Base-by-base conservation (phyloP, 176 grass and related monocot genomes). In the Zea luxurians region DNA sequence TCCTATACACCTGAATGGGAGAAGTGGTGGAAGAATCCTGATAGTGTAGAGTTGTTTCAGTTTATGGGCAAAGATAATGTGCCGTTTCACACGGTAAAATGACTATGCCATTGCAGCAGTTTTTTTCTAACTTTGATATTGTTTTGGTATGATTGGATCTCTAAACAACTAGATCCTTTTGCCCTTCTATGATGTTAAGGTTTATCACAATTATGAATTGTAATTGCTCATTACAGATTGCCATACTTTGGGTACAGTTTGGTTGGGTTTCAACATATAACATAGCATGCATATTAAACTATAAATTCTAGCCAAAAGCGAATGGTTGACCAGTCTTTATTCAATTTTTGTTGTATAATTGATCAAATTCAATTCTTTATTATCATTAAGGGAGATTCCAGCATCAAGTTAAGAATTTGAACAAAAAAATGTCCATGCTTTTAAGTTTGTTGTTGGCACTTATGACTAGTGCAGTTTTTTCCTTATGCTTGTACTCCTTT, bases 51-150 rank as follows among this genome's bases (percentile, higher is more conserved):
- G 79, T 64, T 99, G 67, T 99, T 90, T 87, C 96, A 99, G 74
- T 99, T 99, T 73, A 99, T 99, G 96, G 96, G 96, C 72, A 99
- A 99, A 89, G 96, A 99, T 91, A 99, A 99, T 79, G 96, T 99
- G 61, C 96, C 96, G 81, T 99, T 99, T 99, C 96, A 99, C 75
- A 99, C 90, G 55, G 92, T 99, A 92, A 81, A 72, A 27, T 73
- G 61, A 41, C 59, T 79, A n/a, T n/a, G 37, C 42, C 46, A 63
- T 48, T 46, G 13, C 40, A 84, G 40, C 50, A 74, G 20, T 71
- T 68, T 61, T n/a, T 54, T 1, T 83, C 48, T 13, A 80, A 10
- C 17, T 70, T 84, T 65, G 15, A 55, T 27, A 4, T 62, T 57
- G 9, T 74, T 74, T 86, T 48, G 12, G 34, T 15, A 61, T 40